These are phyloP conservation scores for Hanseniaspora lindneri DNA, from an alignment of 805 yeast species.

Conservation along the genomic window DNA sequence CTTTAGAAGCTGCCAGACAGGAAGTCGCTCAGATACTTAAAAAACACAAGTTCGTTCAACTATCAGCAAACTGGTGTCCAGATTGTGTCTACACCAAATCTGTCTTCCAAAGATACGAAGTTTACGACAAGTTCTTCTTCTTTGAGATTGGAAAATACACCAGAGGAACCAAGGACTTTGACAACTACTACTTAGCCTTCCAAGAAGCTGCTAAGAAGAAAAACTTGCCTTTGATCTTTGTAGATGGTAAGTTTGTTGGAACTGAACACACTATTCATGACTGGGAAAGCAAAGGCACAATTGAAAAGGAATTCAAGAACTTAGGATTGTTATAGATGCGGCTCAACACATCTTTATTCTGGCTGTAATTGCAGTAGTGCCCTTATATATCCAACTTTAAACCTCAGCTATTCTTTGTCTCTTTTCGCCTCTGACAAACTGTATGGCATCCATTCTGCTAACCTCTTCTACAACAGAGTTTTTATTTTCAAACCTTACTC, in stretches of 20 bases:
- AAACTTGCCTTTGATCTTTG: conserved; percentile 29
- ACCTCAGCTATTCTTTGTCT: conserved; percentile 23
- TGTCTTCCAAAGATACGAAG: conserved; percentile 43
- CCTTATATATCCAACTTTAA: not conserved
- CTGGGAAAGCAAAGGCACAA: conserved; percentile 23
- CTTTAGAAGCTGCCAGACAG: conserved; percentile 12
- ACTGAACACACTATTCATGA: conserved; percentile 27
- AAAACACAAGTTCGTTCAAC: conserved; percentile 39
- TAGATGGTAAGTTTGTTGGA: conserved; percentile 28
- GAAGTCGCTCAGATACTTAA: conserved; percentile 12
- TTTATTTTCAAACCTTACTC: conserved; percentile 73
- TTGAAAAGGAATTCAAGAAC: conserved; percentile 23
- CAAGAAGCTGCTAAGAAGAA: conserved; percentile 24
- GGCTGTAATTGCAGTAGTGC: not conserved
- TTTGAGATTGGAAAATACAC: conserved; percentile 36
- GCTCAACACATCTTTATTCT: not conserved
- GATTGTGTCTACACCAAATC: conserved; percentile 56
- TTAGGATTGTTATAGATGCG: conserved; percentile 22
- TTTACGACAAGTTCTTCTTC: conserved; percentile 38
- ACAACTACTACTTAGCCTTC: conserved; percentile 28
- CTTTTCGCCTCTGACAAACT: conserved; percentile 59
- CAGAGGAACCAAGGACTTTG: conserved; percentile 21
- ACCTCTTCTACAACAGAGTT: conserved; percentile 70
- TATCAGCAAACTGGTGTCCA: conserved; percentile 69
- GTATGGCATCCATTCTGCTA: conserved; percentile 57